Evolutionary conservation across 192 early-diverging fungal species (phyloP).

Genomic region (Coemansia sp.): DNA sequence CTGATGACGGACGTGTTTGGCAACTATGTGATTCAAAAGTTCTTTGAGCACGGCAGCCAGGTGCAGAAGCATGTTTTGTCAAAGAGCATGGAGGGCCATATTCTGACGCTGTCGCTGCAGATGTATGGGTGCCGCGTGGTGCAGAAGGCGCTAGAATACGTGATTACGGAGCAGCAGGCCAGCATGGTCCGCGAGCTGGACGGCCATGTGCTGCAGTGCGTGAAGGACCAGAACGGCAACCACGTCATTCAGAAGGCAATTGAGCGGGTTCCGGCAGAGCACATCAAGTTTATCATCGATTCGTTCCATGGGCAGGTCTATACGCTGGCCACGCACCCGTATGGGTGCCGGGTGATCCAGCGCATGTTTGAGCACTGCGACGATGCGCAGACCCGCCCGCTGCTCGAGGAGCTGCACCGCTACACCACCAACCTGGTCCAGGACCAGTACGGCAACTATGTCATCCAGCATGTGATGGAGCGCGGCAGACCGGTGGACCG

Average conservation of each 20-base stretch:
- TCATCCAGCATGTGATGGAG: constrained; percentile 98
- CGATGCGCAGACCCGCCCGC: constrained; percentile 76
- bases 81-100: constrained; percentile 94
- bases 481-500: constrained; percentile 88
- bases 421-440: constrained; percentile 90
- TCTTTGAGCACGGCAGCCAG: constrained; percentile 97
- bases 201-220: constrained; percentile 95
- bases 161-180: constrained; percentile 87
- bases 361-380: constrained; percentile 99
- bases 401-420: constrained; percentile 93
- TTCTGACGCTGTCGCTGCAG: constrained; percentile 88
- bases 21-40: constrained; percentile 99
- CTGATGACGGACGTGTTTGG: constrained; percentile 99
- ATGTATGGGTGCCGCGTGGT: constrained; percentile 99
- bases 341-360: constrained; percentile 98
- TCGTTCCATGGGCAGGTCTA: constrained; percentile 97
- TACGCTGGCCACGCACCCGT: constrained; percentile 94
- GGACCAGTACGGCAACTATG: constrained; percentile 99
- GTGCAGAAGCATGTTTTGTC: constrained; percentile 90
- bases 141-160: constrained; percentile 96
- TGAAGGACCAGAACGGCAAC: constrained; percentile 99
- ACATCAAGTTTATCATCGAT: constrained; percentile 96
- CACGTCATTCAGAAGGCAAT: constrained; percentile 99
- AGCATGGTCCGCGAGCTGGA: constrained; percentile 88
- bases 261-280: constrained; percentile 88